These are phyloP conservation scores for Ceriops zippeliana DNA, from an alignment of 345 rosid genomes.

Conservation along the genomic window DNA sequence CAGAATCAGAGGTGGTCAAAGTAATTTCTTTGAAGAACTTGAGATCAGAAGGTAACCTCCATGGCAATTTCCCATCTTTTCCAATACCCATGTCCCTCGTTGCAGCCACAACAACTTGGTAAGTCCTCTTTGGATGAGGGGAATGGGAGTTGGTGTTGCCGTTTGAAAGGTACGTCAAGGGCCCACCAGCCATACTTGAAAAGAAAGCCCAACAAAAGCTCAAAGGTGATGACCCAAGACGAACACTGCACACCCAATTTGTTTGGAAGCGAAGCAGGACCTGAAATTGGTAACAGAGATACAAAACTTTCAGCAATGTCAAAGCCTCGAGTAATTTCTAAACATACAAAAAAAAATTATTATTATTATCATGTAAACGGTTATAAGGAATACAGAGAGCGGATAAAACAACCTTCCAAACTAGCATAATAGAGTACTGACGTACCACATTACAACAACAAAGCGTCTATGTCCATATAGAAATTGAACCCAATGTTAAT, in stretches of 20 bases:
- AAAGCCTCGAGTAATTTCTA: not conserved
- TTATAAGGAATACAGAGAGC: no score
- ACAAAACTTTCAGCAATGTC: not conserved
- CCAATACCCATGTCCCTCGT: slow-evolving; percentile 87
- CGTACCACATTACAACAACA: no score
- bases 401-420: no score
- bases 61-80: slow-evolving; percentile 79
- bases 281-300: slow-evolving; percentile 32
- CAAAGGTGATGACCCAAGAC: slow-evolving; percentile 15
- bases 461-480: no score
- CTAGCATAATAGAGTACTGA: no score
- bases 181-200: slow-evolving; percentile 42
- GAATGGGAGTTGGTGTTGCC: slow-evolving; percentile 34
- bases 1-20: slow-evolving; percentile 49
- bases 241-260: slow-evolving; percentile 17
- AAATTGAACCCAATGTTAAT: no score
- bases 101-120: slow-evolving; percentile 88
- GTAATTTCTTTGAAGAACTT: slow-evolving; percentile 85
- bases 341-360: no score
- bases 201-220: slow-evolving; percentile 22
- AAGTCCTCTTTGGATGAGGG: slow-evolving; percentile 49
- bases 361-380: no score
- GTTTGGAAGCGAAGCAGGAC: slow-evolving; percentile 34
- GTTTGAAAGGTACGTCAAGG: slow-evolving; percentile 40
- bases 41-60: slow-evolving; percentile 84